Conservation (phyloP, 108 stramenopile genomes). For the Skeletonema costatum region DNA sequence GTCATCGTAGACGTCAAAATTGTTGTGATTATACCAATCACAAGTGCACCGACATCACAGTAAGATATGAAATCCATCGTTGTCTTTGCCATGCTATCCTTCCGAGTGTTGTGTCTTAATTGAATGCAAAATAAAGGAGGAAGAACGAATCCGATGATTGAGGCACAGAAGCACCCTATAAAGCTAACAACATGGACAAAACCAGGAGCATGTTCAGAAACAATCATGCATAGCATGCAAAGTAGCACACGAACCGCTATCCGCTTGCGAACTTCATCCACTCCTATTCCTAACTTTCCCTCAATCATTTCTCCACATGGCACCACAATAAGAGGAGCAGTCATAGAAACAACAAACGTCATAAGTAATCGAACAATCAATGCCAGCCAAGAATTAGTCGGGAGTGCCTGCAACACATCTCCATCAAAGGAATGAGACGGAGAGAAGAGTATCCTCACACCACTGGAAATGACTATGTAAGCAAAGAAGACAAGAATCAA, state of each 20-base stretch:
- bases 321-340: conserved; percentile 73
- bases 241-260: conserved; percentile 54
- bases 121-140: conserved; percentile 61
- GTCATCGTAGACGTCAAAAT: conserved; percentile 21
- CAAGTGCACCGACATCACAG: conserved; percentile 9
- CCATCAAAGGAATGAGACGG: conserved; percentile 59
- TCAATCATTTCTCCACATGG: conserved; percentile 82
- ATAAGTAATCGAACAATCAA: conserved; percentile 56
- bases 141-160: conserved; percentile 65
- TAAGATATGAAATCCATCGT: neutral
- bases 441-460: conserved; percentile 52
- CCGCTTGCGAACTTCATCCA: conserved; percentile 8
- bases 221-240: conserved; percentile 44
- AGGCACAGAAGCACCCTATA: conserved; percentile 80
- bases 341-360: conserved; percentile 66
- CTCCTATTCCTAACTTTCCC: conserved; percentile 54
- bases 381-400: conserved; percentile 48
- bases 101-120: conserved; percentile 1
- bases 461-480: conserved; percentile 63
- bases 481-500: conserved; percentile 52
- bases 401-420: conserved; percentile 75
- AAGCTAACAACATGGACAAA: conserved; percentile 77
- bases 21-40: conserved; percentile 19
- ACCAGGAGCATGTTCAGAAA: conserved; percentile 59
- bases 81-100: neutral